phyloP scores from a whole-genome alignment of 768 basidiomycete species.

The Termitomyces sp. region DNA sequence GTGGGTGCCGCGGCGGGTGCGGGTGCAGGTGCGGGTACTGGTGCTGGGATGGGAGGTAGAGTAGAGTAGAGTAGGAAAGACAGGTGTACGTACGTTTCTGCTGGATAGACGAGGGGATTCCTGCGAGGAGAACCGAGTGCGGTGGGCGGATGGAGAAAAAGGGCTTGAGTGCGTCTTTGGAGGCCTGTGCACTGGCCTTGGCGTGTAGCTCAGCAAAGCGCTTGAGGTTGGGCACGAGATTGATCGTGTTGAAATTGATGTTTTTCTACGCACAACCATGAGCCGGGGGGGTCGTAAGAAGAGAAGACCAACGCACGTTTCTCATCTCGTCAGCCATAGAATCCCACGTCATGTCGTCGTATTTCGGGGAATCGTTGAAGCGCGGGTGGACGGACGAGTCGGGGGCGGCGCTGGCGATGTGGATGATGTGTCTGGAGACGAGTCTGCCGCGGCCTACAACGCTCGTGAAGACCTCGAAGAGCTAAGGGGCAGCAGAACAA shows the following conservation, averaged over 20 bases:
- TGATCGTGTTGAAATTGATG: conserved; percentile 51
- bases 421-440: conserved; percentile 46
- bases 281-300: not conserved
- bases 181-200: conserved; percentile 34
- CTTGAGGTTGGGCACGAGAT: conserved; percentile 35
- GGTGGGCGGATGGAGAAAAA: conserved; percentile 52
- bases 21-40: not conserved
- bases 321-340: conserved; percentile 54
- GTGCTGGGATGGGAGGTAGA: too few species aligned
- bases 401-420: conserved; percentile 54
- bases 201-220: conserved; percentile 48
- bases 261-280: conserved; percentile 38
- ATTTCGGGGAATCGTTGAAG: conserved; percentile 42
- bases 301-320: conserved; percentile 35
- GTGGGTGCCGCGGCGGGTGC: not conserved
- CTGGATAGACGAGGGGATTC: conserved; percentile 35
- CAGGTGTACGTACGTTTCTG: conserved; percentile 21
- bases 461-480: conserved; percentile 36
- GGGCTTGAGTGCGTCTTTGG: conserved; percentile 33
- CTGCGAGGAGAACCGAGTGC: conserved; percentile 43
- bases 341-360: conserved; percentile 58
- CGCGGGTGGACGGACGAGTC: conserved; percentile 49
- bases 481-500: conserved; percentile 15
- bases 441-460: conserved; percentile 11
- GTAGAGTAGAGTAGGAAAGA: too few species aligned